These are phyloP conservation scores for Colletotrichum paranaense DNA, from an alignment of 2,329 filamentous ascomycete species.

Conservation along the genomic window DNA sequence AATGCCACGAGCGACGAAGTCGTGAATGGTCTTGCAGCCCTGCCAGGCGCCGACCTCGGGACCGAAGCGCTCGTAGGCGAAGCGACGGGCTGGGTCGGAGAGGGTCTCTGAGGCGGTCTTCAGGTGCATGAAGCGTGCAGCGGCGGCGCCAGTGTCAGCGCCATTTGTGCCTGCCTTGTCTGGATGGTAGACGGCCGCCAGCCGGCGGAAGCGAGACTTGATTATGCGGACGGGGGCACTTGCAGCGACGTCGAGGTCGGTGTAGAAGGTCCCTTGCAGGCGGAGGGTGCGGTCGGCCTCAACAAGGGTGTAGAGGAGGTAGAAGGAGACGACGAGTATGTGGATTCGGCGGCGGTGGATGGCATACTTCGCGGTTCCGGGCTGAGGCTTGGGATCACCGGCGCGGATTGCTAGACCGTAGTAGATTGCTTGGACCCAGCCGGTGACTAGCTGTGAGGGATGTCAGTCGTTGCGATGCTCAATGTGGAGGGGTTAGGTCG, in stretches of 20 bases:
- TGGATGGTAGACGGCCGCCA: conserved; percentile 80
- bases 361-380: conserved; percentile 75
- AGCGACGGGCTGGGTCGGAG: conserved; percentile 78
- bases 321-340: conserved; percentile 82
- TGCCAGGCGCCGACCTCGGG: conserved; percentile 76
- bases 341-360: conserved; percentile 85
- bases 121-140: conserved; percentile 79
- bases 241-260: conserved; percentile 76
- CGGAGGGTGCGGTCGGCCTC: conserved; percentile 88
- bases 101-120: conserved; percentile 87
- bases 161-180: conserved; percentile 74
- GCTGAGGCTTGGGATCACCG: conserved; percentile 81
- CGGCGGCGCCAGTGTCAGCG: conserved; percentile 49
- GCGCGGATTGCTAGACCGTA: conserved; percentile 92
- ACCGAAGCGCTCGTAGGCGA: conserved; percentile 92
- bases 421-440: conserved; percentile 82
- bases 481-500: neutral
- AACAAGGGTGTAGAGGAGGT: conserved; percentile 92
- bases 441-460: conserved; percentile 74
- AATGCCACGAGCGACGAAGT: conserved; percentile 76
- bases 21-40: conserved; percentile 74
- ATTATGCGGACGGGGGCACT: conserved; percentile 74
- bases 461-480: conserved; percentile 7
- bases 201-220: conserved; percentile 85
- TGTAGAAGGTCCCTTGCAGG: conserved; percentile 80